phyloP scores from a whole-genome alignment of 768 basidiomycete genomes.

The Trametes cinnabarina region DNA sequence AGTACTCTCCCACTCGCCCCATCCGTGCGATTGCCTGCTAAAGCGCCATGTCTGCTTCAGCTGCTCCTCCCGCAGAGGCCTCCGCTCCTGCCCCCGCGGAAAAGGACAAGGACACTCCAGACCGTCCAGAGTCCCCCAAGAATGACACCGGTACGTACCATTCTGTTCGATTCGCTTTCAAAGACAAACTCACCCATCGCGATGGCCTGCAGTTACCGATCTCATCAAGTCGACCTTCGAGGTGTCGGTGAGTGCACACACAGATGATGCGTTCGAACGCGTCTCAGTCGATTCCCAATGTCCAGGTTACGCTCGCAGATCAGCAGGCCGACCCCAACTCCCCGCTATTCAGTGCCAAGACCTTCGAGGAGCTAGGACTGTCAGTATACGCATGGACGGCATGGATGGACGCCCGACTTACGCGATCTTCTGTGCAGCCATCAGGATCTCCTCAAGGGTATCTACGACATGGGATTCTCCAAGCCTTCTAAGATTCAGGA shows the following conservation, averaged over 20 bases:
- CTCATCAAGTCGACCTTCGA: conserved; percentile 81
- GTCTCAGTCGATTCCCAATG: neutral
- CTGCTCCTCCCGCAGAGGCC: conserved; percentile 3
- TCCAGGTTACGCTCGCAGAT: conserved; percentile 91
- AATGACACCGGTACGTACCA: conserved; percentile 15
- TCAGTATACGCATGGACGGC: conserved; percentile 55
- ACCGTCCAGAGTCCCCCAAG: neutral
- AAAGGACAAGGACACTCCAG: neutral
- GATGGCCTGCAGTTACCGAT: conserved; percentile 35
- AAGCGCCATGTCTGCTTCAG: conserved; percentile 5
- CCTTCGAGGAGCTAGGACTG: conserved; percentile 95
- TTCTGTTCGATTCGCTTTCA: too few relatives aligned
- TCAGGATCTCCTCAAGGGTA: conserved; percentile 85
- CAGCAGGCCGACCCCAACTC: conserved; percentile 95
- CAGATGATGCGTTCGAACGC: conserved; percentile 3
- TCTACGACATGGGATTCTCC: conserved; percentile 93
- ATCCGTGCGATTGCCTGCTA: neutral
- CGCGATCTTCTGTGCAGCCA: conserved; percentile 46
- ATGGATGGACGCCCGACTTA: conserved; percentile 56
- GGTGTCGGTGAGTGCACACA: conserved; percentile 56
- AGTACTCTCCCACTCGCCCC: neutral
- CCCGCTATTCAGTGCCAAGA: conserved; percentile 90
- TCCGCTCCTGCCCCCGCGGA: neutral
- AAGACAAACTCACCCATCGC: conserved; percentile 5
- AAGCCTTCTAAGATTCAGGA: conserved; percentile 99